A percentile compares a stretch with the other conserved stretches of the same genome.
phyloP scores from a whole-genome alignment of 768 basidiomycete genomes.

The Rickenella mellea region DNA sequence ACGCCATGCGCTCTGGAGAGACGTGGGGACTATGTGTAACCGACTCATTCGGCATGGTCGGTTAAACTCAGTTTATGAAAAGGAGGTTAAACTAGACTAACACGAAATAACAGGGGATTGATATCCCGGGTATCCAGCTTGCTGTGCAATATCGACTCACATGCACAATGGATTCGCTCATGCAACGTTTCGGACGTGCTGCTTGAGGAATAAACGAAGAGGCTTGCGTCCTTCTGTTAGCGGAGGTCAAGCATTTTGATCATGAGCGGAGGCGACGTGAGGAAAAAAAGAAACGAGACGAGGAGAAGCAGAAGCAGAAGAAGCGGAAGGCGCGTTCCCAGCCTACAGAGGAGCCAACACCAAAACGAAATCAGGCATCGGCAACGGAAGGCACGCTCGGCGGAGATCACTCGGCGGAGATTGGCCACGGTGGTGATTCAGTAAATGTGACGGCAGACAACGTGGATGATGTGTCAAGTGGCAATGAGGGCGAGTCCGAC shows the following conservation, averaged over 20 bases:
- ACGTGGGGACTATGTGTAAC: conserved; percentile 20
- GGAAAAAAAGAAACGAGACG: conserved; percentile 6
- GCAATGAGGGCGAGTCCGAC: background rate
- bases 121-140: conserved; percentile 22
- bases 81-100: conserved; percentile 1
- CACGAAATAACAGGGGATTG: conserved; percentile 21
- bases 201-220: conserved; percentile 6
- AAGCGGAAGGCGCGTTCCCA: background rate
- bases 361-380: background rate
- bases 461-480: background rate
- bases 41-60: conserved; percentile 27
- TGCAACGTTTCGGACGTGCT: conserved; percentile 25
- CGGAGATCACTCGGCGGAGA: background rate
- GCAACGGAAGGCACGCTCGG: background rate
- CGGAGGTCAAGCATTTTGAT: conserved; percentile 20
- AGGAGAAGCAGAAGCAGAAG: background rate
- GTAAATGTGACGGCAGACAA: background rate
- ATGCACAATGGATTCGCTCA: conserved; percentile 17
- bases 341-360: background rate
- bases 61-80: conserved; percentile 4
- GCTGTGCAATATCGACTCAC: conserved; percentile 24
- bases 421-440: background rate
- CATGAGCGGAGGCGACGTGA: conserved; percentile 6
- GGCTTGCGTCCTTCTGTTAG: conserved; percentile 17
- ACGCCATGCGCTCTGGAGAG: conserved; percentile 10